Evolutionary conservation across 192 early-diverging fungal species (phyloP), one percentile per base, ranked within the genome.

Genomic region (Gaertneriomyces sp.): DNA sequence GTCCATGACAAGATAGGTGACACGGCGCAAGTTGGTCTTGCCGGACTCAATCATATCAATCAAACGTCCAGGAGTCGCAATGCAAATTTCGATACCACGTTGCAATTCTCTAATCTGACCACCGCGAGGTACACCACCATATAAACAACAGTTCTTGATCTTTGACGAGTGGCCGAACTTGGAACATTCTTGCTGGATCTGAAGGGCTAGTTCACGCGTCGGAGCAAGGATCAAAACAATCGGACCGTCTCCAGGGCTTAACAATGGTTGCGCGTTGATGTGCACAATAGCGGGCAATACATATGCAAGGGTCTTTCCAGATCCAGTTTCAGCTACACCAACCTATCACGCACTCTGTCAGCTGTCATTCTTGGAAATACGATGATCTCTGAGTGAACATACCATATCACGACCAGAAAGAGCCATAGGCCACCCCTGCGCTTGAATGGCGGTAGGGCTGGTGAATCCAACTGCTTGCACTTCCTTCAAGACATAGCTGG

Each of bases 391-490:
- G 25, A 2, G 25, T 33, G 12, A 49, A 78, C 71, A 56, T 64
- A 97, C 93, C 68, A 98, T 87, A 74, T 98, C 93, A 59, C 93
- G 88, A 50, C 95, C 95, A 39, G 85, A 89, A 51, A 98, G 85
- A 5, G 95, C 96, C 95, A 97, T 97, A 10, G 96, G 96, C 95
- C 95, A 97, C 39, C 95, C 96, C 68, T 98, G 96, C 40, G 91
- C 85, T 79, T 98, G 96, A 60, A 98, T 98, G 43, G 93, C 74
- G 2, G 96, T 98, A 44, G 96, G 96, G 14, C 79, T 77, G 19
- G 81, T 78, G 79, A 98, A 98, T 4, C 94, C 94, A 53, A 90
- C 82, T 53, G 87, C 82, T 16, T 83, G 61, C 42, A 98, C 88
- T 77, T 95, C 95, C 51, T 87, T 78, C 65, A 98, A 80, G 16